These are phyloP conservation scores for Pistacia integerrima DNA, from an alignment of 345 rosid genomes.

Conservation along the genomic window DNA sequence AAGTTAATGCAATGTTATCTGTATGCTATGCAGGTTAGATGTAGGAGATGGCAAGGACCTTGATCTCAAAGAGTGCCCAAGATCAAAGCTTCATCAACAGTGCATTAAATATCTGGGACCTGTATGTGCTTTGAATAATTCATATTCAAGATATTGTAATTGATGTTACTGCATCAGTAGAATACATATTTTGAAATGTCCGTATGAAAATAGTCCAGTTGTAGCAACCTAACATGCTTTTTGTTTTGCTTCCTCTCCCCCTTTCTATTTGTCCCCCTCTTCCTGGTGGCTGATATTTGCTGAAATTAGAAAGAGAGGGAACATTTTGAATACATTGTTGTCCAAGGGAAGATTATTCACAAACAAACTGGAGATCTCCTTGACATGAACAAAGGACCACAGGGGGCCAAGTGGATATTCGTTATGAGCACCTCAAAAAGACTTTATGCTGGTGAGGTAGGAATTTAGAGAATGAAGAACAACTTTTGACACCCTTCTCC, in stretches of 20 bases:
- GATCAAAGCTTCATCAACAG: slow-evolving; percentile 69
- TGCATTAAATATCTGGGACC: slow-evolving; percentile 93
- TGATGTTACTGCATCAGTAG: not conserved
- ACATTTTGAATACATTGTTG: slow-evolving; percentile 63
- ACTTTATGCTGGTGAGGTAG: slow-evolving; percentile 77
- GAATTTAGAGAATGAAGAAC: slow-evolving; percentile 15
- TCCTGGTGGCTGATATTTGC: slow-evolving; percentile 5
- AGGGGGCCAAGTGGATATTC: slow-evolving; percentile 73
- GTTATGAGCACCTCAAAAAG: slow-evolving; percentile 81
- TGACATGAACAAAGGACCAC: slow-evolving; percentile 49
- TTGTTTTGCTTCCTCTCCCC: not conserved
- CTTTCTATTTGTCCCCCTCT: not conserved
- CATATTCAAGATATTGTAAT: not conserved
- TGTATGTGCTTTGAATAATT: slow-evolving; percentile 42
- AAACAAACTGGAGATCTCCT: slow-evolving; percentile 53
- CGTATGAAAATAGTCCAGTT: slow-evolving; percentile 4
- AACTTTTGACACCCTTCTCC: not conserved
- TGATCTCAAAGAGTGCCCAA: slow-evolving; percentile 64
- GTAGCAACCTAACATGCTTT: slow-evolving; percentile 4
- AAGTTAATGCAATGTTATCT: slow-evolving; percentile 8
- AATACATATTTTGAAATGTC: slow-evolving; percentile 4
- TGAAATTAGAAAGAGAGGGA: slow-evolving; percentile 85
- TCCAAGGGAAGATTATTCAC: slow-evolving; percentile 66
- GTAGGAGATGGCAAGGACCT: slow-evolving; percentile 82
- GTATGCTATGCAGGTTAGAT: slow-evolving; percentile 67